Evolutionary conservation across 2,329 filamentous ascomycete species (phyloP), one percentile per base, ranked within the genome.

Genomic region (Penicillium sclerotigenum): DNA sequence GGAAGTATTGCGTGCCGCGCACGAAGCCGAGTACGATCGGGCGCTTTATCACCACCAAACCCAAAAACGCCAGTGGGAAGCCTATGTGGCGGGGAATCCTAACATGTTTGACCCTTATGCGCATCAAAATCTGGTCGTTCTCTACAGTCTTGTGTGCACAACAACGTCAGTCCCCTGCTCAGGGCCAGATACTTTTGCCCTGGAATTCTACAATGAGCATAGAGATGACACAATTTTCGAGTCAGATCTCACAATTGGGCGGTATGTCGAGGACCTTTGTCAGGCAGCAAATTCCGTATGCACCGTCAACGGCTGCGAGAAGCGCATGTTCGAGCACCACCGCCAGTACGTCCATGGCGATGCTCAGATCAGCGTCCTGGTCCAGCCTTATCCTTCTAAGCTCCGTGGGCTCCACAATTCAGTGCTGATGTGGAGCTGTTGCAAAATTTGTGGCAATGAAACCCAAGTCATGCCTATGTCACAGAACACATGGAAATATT

Each of bases 371-470:
- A 96, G 91, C 8, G 86, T 97, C 10, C 90, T 96, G 64, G 87
- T 97, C 16, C 90, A 96, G 68, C 87, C 86, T 31, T 87, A 86
- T 60, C 80, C 87, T 42, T 81, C 84, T 34, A 85, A 87, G 62
- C 77, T 89, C 58, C 81, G 83, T 58, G 82, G 85, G 1, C 75
- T 87, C 73, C 82, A 84, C 71, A 85, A 90, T 61, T 89, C 87
- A 3, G 96, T 99, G 54, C 83, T 92, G 55, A 97, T 99, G 91
- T 99, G 95, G 95, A 97, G 91, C 63, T 91, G 88, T 65, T 99
- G 94, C 78, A 94, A 96, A 66, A 81, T 90, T 29, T 99, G 95
- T 73, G 87, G 90, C 50, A 90, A 90, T 63, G 92, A 97, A 70
- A 96, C 93, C 0, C 89, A 91, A 37, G 87, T 92, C 46, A 89